Conservation (phyloP, 2,329 filamentous ascomycete species). For the Penicillium sp. region DNA sequence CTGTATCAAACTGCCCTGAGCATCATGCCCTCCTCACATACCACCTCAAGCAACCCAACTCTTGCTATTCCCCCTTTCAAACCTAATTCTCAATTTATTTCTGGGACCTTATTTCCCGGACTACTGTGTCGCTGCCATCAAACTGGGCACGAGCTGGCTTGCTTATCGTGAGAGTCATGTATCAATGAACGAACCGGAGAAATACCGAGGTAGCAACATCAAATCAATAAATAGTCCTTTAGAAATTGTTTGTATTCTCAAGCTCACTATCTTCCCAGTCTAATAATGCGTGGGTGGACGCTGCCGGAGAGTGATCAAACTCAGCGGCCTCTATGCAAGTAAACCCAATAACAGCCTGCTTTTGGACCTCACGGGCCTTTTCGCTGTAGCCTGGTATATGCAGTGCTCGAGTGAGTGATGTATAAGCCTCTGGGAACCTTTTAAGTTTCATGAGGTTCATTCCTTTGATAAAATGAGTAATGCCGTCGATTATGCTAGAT, state of each 20-base stretch:
- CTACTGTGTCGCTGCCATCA: background rate
- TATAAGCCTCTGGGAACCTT: constrained; percentile 19
- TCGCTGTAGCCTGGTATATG: constrained; percentile 18
- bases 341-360: constrained; percentile 8
- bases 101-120: background rate
- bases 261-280: background rate
- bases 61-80: background rate
- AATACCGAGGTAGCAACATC: background rate
- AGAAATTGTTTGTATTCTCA: no score
- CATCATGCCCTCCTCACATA: no score
- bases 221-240: background rate
- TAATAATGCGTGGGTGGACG: constrained; percentile 10
- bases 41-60: background rate
- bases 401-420: constrained; percentile 16
- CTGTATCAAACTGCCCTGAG: background rate
- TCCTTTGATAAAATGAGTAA: constrained; percentile 23
- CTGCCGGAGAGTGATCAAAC: background rate
- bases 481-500: constrained; percentile 11
- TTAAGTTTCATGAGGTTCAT: constrained; percentile 18
- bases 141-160: background rate
- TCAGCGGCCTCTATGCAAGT: constrained; percentile 2
- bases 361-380: constrained; percentile 19
- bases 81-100: background rate
- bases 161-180: background rate
- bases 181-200: background rate